Evolutionary conservation across 2,329 filamentous ascomycete genomes (phyloP).

Genomic region (Fusarium avenaceum): DNA sequence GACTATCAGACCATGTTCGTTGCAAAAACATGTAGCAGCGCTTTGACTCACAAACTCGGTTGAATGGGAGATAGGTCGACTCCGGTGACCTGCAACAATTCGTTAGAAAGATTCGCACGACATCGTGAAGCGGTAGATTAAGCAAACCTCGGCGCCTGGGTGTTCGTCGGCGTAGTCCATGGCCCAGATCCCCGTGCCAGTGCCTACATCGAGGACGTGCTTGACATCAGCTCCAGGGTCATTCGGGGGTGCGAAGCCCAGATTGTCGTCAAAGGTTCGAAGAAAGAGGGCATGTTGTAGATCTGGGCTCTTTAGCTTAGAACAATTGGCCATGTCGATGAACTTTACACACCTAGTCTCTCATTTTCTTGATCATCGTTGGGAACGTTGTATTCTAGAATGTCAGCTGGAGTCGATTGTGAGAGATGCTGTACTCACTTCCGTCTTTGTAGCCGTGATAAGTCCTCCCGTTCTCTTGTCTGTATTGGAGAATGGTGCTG

Average conservation of each 20-base stretch:
- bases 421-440: not conserved
- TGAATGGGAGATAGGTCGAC: conserved; percentile 20
- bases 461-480: conserved; percentile 23
- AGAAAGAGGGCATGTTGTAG: conserved; percentile 30
- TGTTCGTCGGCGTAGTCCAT: conserved; percentile 33
- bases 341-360: conserved; percentile 6
- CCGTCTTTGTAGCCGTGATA: conserved; percentile 33
- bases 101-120: accelerated
- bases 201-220: conserved; percentile 24
- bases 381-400: conserved; percentile 22
- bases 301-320: not conserved
- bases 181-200: conserved; percentile 27
- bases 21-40: accelerated
- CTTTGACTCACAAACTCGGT: not conserved
- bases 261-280: conserved; percentile 19
- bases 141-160: conserved; percentile 5
- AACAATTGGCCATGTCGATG: accelerated
- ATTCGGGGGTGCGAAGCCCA: conserved; percentile 9
- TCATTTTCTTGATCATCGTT: conserved; percentile 35
- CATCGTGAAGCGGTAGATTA: accelerated
- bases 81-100: not conserved
- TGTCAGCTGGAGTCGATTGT: accelerated
- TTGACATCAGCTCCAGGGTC: conserved; percentile 3
- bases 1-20: not conserved
- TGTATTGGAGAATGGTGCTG: conserved; percentile 28